Evolutionary conservation across 495 filamentous ascomycete species (phyloP), one percentile per base, ranked within the genome.

Genomic region (Aspergillus bertholletiae): DNA sequence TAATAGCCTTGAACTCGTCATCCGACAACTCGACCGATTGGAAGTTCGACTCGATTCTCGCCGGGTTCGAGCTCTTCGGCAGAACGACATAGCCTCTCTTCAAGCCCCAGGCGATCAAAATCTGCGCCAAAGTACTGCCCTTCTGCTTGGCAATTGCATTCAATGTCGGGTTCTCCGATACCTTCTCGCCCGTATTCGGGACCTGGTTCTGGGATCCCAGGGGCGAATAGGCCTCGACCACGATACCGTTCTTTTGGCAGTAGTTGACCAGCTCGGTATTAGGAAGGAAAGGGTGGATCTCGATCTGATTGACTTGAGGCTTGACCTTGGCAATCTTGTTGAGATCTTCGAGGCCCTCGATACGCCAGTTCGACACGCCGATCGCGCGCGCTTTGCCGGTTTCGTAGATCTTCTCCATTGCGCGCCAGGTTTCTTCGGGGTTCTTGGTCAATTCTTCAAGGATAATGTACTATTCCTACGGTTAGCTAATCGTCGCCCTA

Each of bases 221-320:
- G 3, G 90, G 87, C 2, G 75, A 84, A 74, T 95, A 97, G 44
- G 88, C 90, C 32, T 81, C 70, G 13, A 86, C 80, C 12, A 89
- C 78, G 63, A 97, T 93, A 60, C 76, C 73, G 61, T 92, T 75
- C 68, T 83, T 74, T 66, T 83, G 82, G 68, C 87, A 86, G 75
- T 83, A 90, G 20, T 79, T 62, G 7, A 96, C 54, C 50, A 96
- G 74, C 47, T 77, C 75, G 7, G 71, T 67, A 72, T 88, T 91
- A 73, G 94, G 91, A 49, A 97, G 79, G 75, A 96, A 96, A 15
- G 90, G 88, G 71, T 96, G 89, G 65, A 86, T 91, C 70, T 97
- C 92, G 61, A 96, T 87, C 78, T 96, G 90, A 79, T 96, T 96
- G 69, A 91, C 77, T 18, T 79, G 85, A 0, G 92, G 92, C 48